Evolutionary conservation across 179 eudicot genomes (phyloP).

Genomic region (Spinacia oleracea): DNA sequence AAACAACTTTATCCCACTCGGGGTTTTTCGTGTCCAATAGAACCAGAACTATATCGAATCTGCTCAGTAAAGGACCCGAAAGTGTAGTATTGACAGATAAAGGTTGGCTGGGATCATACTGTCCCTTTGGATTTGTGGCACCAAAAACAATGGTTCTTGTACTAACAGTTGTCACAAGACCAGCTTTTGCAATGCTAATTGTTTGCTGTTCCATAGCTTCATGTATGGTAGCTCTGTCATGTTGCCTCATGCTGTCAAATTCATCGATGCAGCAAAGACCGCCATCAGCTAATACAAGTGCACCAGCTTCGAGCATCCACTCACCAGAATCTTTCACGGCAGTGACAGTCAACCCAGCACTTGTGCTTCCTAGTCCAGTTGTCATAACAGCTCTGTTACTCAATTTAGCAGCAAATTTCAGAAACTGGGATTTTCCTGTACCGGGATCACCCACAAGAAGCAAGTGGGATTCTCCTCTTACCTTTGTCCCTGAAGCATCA

Average conservation of each 20-base stretch:
- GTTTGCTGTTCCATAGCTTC: conserved; percentile 99
- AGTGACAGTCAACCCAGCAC: conserved; percentile 92
- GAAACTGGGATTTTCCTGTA: conserved; percentile 86
- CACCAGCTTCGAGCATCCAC: conserved; percentile 99
- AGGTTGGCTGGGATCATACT: conserved; percentile 85
- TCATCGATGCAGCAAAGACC: conserved; percentile 97
- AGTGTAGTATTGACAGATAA: conserved; percentile 88
- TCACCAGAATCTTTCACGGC: conserved; percentile 65
- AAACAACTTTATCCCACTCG: conserved; percentile 92
- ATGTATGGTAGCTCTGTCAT: conserved; percentile 94
- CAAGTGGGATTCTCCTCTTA: conserved; percentile 94
- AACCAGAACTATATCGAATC: conserved; percentile 90
- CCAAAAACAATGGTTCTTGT: conserved; percentile 90
- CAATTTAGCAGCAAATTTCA: conserved; percentile 78
- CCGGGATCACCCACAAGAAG: conserved; percentile 98
- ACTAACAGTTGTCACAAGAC: conserved; percentile 89
- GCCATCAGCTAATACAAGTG: conserved; percentile 93
- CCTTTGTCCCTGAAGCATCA: conserved; percentile 91
- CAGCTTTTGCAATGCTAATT: conserved; percentile 92
- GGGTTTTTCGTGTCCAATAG: conserved; percentile 88
- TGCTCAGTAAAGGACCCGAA: conserved; percentile 89
- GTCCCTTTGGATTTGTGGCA: conserved; percentile 98
- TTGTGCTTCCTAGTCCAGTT: conserved; percentile 83
- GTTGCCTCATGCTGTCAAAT: conserved; percentile 93
- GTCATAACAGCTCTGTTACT: conserved; percentile 76